These are phyloP conservation scores for Pythium grandisporangium DNA, from an alignment of 352 stramenopile species.

Conservation along the genomic window DNA sequence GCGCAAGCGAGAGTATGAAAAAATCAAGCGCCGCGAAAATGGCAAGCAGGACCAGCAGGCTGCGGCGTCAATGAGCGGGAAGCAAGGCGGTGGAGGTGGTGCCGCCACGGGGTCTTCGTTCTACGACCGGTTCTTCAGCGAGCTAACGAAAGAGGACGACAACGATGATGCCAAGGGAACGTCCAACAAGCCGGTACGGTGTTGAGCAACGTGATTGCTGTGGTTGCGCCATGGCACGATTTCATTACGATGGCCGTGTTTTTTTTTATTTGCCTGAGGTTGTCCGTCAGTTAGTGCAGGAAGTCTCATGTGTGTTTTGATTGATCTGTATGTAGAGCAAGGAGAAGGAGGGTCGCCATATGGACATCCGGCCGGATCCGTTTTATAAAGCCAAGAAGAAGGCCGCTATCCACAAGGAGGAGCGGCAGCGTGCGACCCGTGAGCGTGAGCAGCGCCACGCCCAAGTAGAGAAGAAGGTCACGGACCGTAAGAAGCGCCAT, in stretches of 20 bases:
- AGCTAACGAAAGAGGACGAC: conserved; percentile 30
- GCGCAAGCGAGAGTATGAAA: conserved; percentile 70
- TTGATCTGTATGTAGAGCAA: neutral
- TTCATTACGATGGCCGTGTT: too few species aligned
- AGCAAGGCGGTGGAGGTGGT: conserved; percentile 2
- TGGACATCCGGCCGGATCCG: conserved; percentile 50
- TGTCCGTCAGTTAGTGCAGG: too few species aligned
- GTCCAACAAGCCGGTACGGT: neutral
- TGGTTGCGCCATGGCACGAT: too few species aligned
- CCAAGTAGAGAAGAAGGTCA: conserved; percentile 66
- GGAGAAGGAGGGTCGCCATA: conserved; percentile 10
- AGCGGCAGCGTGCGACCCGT: conserved; percentile 29
- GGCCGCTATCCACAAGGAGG: conserved; percentile 34
- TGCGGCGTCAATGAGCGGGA: too few species aligned
- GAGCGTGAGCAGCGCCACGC: conserved; percentile 42
- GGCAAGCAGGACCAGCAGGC: conserved; percentile 29
- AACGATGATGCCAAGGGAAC: conserved; percentile 2
- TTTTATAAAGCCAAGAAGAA: conserved; percentile 85
- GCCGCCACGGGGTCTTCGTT: conserved; percentile 33
- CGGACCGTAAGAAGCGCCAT: conserved; percentile 78
- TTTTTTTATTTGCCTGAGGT: too few species aligned
- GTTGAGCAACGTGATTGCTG: neutral
- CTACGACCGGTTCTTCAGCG: conserved; percentile 73
- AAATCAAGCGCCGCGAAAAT: too few species aligned
- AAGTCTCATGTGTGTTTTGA: too few species aligned